These are phyloP conservation scores for Saccharomycopsis malanga DNA, from an alignment of 805 yeast genomes.

Conservation along the genomic window DNA sequence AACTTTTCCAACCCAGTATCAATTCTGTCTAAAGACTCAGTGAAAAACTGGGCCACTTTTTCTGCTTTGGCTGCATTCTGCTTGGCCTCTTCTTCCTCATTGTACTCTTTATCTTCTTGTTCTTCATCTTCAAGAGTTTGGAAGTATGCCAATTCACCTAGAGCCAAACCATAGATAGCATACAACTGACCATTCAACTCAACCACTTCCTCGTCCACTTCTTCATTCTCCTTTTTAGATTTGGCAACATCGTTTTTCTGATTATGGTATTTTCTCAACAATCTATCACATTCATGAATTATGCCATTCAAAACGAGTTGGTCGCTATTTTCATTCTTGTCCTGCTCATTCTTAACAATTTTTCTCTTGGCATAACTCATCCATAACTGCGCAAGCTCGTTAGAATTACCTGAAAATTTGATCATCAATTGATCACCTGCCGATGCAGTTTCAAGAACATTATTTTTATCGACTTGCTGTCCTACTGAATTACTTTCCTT, in stretches of 20 bases:
- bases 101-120: constrained; percentile 25
- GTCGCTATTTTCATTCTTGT: constrained; percentile 22
- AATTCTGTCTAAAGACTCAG: constrained; percentile 66
- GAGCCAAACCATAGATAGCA: constrained; percentile 65
- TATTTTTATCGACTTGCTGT: not conserved
- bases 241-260: constrained; percentile 27
- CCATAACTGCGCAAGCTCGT: constrained; percentile 19
- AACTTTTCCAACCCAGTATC: constrained; percentile 44
- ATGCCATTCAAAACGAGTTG: constrained; percentile 72
- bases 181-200: constrained; percentile 50
- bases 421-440: constrained; percentile 8
- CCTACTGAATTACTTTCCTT: constrained; percentile 24
- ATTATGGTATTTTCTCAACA: constrained; percentile 40
- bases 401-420: not conserved
- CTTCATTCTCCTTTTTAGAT: constrained; percentile 22
- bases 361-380: constrained; percentile 24
- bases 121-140: constrained; percentile 35
- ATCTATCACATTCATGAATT: constrained; percentile 85
- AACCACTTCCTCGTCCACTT: constrained; percentile 20
- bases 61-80: constrained; percentile 23
- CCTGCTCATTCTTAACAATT: constrained; percentile 16
- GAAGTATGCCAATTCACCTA: constrained; percentile 57
- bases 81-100: constrained; percentile 24
- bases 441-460: not conserved
- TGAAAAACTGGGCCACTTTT: constrained; percentile 50